Conservation (phyloP, 176 grass and related monocot genomes). For the Triticum turgidum region DNA sequence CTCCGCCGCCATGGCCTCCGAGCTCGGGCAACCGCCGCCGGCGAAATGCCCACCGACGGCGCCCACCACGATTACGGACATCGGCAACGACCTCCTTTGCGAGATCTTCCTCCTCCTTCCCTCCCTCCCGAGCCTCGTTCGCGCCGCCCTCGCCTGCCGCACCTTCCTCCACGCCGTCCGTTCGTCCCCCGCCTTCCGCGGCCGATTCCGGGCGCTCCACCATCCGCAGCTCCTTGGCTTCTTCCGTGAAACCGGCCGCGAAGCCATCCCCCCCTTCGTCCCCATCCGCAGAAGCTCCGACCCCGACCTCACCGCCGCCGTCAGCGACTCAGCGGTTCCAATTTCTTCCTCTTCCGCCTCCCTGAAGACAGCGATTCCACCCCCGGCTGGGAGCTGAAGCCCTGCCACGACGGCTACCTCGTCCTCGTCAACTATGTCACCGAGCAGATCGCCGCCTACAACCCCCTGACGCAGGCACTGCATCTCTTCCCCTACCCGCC, state of each 20-base stretch:
- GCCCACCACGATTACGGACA: neutral
- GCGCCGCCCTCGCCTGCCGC: neutral
- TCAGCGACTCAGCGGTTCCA: neutral
- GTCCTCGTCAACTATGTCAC: neutral
- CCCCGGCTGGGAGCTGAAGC: neutral
- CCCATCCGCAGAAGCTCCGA: neutral
- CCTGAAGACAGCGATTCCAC: neutral
- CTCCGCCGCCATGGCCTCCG: neutral
- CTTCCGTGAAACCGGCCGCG: neutral
- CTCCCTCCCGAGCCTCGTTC: neutral
- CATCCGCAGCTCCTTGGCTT: neutral
- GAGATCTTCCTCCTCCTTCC: neutral
- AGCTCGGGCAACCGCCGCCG: neutral
- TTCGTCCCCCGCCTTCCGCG: neutral
- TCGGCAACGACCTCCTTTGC: neutral
- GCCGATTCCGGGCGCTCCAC: neutral
- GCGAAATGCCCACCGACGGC: neutral
- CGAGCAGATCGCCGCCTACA: neutral
- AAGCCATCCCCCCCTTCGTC: neutral
- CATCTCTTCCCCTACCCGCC: neutral
- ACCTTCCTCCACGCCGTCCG: conserved; percentile 7
- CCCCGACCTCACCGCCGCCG: neutral
- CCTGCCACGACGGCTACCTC: neutral
- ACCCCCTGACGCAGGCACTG: neutral
- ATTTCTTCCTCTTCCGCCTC: neutral